Evolutionary conservation across 495 filamentous ascomycete species (phyloP), one percentile per base, ranked within the genome.

Genomic region (Rusavskia elegans): DNA sequence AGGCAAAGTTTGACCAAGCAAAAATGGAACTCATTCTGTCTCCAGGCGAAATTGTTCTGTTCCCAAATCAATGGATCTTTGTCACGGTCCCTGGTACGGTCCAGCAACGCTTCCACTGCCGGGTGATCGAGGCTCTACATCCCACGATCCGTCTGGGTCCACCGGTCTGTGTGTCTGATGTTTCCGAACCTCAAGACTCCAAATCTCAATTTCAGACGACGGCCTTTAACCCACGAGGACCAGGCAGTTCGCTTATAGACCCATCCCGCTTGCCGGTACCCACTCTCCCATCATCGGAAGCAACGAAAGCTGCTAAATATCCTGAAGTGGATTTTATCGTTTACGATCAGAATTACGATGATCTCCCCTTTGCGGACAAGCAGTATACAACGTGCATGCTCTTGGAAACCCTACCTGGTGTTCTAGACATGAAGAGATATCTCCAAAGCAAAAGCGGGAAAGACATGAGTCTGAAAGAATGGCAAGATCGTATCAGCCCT

Each of bases 401-500:
- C 2, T 66, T 95, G 0, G 71, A 82, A 23, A 79, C 75, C 0
- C 70, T 95, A 2, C 90, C 90, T 0, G 66, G 68, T 20, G 73
- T 95, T 7, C 53, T 64, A 30, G 62, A 76, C 0, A 85, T 95
- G 75, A 72, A 65, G 50, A 49, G 61, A 0, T 92, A 76, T 58
- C 67, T 95, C 19, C 66, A 59, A 48, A 56, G 54, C 7, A 60
- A 62, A 49, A 48, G 49, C 13, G 59, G 53, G n/a, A 53, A 57
- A 48, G 67, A 65, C 40, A 68, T 53, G 17, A 58, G 57, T 38
- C 68, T 95, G 23, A 65, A 68, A 23, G 65, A 67, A 11, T 93
- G 86, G 84, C 60, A 65, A 1, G 68, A 77, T 0, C 70, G 71
- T 16, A 72, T 95, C 11, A 76, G 79, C 2, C 82, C 80, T 4